Evolutionary conservation across 1,139 yeast genomes (phyloP), one percentile per base, ranked within the genome.

Genomic region (Candida sp.): DNA sequence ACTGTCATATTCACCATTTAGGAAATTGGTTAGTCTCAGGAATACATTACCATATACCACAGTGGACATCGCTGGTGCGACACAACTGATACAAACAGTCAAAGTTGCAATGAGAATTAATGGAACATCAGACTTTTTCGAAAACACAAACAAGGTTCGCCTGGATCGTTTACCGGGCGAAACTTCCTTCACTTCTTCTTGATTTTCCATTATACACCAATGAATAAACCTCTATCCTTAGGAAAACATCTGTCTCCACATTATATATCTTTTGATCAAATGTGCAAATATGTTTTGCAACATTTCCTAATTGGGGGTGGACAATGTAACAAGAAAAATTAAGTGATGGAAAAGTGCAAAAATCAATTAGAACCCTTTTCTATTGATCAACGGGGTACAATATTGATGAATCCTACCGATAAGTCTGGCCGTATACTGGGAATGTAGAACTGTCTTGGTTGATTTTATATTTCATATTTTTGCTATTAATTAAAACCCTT

Each of bases 31-130:
- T 7, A 89, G 63, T 2, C 74, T 64, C 8, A 70, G 65, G 54
- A 89, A 87, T 1, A 86, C 73, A 45, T 75, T 65, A 1, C 96
- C 95, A 46, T 84, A 77, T 8, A 89, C 55, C 5, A 86, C 70
- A 0, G 95, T 80, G 30, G 82, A 76, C 1, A 78, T 71, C 0
- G 95, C 87, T 0, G 87, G 77, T 0, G 79, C 76, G 3, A 37
- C 25, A 74, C 58, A 0, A 87, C 81, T 12, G 81, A 69, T 0
- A 68, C 53, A 32, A 54, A 49, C 48, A 70, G 60, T 25, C 1
- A 61, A 19, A 0, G 55, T 33, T 1, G 68, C 73, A 3, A 57
- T 33, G 2, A 55, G 25, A 2, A 67, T 44, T 9, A 55, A 45
- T 0, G 57, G 53, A 22, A 55, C 37, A 47, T 73, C 77, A 5